Evolutionary conservation across 257 asterid species (phyloP), one percentile per base, ranked within the genome.

Genomic region (Solanum sitiens): DNA sequence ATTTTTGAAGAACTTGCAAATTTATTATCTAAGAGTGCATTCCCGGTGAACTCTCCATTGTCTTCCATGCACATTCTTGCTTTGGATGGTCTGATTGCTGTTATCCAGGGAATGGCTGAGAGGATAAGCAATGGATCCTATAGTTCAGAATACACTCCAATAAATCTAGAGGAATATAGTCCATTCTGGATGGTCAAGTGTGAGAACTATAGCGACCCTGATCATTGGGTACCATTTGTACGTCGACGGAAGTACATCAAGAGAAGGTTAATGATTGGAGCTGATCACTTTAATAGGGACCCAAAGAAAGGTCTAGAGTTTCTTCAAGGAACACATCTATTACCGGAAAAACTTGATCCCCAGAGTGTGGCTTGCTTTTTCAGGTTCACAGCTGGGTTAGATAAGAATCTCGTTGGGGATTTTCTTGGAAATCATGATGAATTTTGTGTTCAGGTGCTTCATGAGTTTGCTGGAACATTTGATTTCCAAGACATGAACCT

Each of bases 101-200:
- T 95, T 85, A 95, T 95, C 90, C 99, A 95, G 93, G 99, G 99
- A 90, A 97, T 97, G 99, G 99, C 99, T 86, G 99, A 97, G 97
- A 95, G 99, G 91, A 93, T 97, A 88, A 93, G 96, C 88, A 95
- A 97, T 88, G 98, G 98, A 76, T 93, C 94, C 68, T 91, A 92
- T 91, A 91, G 89, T 85, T 92, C 95, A 86, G 99, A 95, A 85
- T 90, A 71, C 87, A 85, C 88, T 88, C 93, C 92, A 39, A 92
- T 93, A 50, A 89, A 90, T 86, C 96, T 97, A 70, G 94, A 90
- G 88, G 99, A 95, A 92, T 97, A 95, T 90, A 91, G 92, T 35
- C 99, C 99, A 25, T 97, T 97, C 85, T 97, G 98, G 99, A 94
- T 94, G 98, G 98, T 95, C 91, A 95, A 93, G 89, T 97, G 99